Evolutionary conservation across 257 asterid genomes (phyloP), one percentile per base, ranked within the genome.

Genomic region (Solanum dulcamara): DNA sequence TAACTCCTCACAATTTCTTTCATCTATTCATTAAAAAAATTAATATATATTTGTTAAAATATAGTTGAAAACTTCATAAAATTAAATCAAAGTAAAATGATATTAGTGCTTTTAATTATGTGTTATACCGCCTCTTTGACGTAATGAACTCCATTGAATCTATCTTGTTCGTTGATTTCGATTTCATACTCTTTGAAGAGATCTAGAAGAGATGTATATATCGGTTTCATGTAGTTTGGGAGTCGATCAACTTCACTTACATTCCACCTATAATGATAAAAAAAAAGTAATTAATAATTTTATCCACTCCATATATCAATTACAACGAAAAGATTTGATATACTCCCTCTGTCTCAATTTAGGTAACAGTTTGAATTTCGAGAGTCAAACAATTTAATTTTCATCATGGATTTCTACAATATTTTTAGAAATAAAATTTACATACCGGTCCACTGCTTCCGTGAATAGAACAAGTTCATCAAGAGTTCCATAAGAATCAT

Each of bases 401-500:
- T n/a, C n/a, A n/a, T n/a, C n/a, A n/a, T n/a, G n/a, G n/a, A n/a
- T n/a, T n/a, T n/a, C n/a, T n/a, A n/a, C n/a, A n/a, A n/a, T n/a
- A n/a, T n/a, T n/a, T n/a, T n/a, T n/a, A n/a, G n/a, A n/a, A n/a
- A n/a, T n/a, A n/a, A n/a, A n/a, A n/a, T n/a, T n/a, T n/a, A n/a
- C n/a, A 50, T 50, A 87, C 87, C 84, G 48, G 3, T 80, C n/a
- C 1, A 84, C 38, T 1, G 59, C 84, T 38, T 67, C 8, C 0
- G 80, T 87, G 20, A 79, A 64, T 18, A 81, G 30, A 12, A 50
- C 66, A 1, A 87, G 85, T 87, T 87, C 89, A 37, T 12, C n/a
- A 24, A 79, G 37, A 20, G 66, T 79, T 7, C 83, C 91, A 81
- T 87, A 87, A 17, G 89, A 71, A 64, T 89, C 90, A 15, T 82